A percentile compares a stretch with the other conserved stretches of the same genome.
These are phyloP conservation scores for Lasiodiplodia citricola DNA, from an alignment of 2,329 filamentous ascomycete species.

Conservation along the genomic window DNA sequence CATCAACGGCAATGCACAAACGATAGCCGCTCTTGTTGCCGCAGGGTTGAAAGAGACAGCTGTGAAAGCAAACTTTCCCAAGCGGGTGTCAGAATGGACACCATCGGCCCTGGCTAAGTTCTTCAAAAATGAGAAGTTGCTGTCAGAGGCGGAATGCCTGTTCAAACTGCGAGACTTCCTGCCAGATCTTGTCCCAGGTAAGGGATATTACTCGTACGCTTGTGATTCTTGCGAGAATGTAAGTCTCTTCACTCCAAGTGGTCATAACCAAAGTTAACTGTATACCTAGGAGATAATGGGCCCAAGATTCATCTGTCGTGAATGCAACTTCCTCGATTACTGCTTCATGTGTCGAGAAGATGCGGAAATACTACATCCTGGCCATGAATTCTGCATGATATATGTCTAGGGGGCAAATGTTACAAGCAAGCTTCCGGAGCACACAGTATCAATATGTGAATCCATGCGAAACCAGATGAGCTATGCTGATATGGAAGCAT, in stretches of 20 bases:
- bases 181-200: background rate
- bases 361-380: background rate
- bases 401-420: background rate
- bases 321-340: background rate
- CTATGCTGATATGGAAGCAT: no score
- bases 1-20: background rate
- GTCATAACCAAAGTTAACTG: background rate
- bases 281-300: background rate
- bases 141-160: background rate
- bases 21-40: background rate
- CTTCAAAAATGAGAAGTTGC: background rate
- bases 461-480: no score
- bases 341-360: background rate
- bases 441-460: no score
- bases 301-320: background rate
- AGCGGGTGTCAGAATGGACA: background rate
- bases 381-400: background rate
- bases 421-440: background rate
- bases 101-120: background rate
- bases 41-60: background rate
- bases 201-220: background rate
- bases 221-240: background rate
- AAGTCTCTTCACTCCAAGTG: background rate
- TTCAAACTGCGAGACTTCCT: no score
- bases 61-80: background rate